A percentile compares a stretch with the other conserved stretches of the same genome.
Conservation (phyloP, 2,329 filamentous ascomycete genomes). For the Penicillium palitans region DNA sequence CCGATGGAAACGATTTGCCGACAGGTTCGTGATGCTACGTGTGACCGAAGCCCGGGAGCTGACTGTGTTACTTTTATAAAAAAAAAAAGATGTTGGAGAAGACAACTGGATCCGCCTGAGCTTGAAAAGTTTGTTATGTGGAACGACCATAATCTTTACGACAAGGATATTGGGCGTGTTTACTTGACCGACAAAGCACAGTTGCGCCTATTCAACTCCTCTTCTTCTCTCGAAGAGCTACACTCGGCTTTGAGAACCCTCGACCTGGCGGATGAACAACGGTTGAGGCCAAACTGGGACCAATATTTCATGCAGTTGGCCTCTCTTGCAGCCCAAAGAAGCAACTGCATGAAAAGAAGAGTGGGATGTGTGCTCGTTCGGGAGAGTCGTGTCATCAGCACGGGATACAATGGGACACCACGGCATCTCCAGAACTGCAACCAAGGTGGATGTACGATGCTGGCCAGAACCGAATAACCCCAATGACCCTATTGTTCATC, state of each 20-base stretch:
- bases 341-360: slow-evolving; percentile 97
- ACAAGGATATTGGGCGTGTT: slow-evolving; percentile 62
- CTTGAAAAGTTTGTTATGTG: slow-evolving; percentile 62
- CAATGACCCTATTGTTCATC: background rate
- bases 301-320: slow-evolving; percentile 98
- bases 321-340: slow-evolving; percentile 81
- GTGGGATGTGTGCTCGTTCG: slow-evolving; percentile 92
- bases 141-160: slow-evolving; percentile 75
- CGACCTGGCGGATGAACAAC: slow-evolving; percentile 73
- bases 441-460: slow-evolving; percentile 73
- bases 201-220: slow-evolving; percentile 83
- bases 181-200: slow-evolving; percentile 78
- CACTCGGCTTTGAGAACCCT: slow-evolving; percentile 71
- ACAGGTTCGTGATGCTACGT: slow-evolving; percentile 42
- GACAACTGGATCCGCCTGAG: slow-evolving; percentile 52
- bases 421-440: slow-evolving; percentile 85
- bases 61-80: background rate
- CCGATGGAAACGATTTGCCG: slow-evolving; percentile 76
- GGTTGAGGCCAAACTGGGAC: slow-evolving; percentile 89
- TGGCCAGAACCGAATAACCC: background rate
- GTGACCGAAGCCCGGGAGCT: background rate
- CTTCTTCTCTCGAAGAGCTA: slow-evolving; percentile 68
- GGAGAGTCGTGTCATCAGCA: slow-evolving; percentile 84
- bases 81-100: slow-evolving; percentile 48
- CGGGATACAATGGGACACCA: slow-evolving; percentile 97